These are phyloP conservation scores for Pittosporum tobira DNA, from an alignment of 129 eudicot species.

Conservation along the genomic window DNA sequence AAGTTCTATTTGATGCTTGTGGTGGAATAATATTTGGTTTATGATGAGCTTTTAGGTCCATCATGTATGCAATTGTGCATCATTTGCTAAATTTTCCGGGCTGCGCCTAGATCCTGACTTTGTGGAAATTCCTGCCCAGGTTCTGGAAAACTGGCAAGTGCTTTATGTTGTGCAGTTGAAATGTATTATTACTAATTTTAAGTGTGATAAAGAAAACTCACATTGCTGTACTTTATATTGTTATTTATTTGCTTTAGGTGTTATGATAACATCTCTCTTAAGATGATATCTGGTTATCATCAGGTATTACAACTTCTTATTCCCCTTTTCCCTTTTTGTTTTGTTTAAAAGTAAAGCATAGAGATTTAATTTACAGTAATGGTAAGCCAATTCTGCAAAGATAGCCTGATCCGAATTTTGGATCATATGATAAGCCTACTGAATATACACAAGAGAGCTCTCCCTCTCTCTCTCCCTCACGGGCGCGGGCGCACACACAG, in stretches of 20 bases:
- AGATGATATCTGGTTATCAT: constrained; percentile 84
- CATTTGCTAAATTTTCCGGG: constrained; percentile 82
- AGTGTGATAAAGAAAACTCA: constrained; percentile 1
- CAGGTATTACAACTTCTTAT: constrained; percentile 38
- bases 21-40: constrained; percentile 2
- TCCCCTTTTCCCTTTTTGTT: constrained; percentile 1
- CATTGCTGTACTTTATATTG: neutral
- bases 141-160: constrained; percentile 77
- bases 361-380: no score
- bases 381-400: neutral
- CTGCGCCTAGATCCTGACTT: constrained; percentile 92
- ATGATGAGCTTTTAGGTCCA: constrained; percentile 54
- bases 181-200: neutral
- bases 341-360: neutral
- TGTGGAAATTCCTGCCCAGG: constrained; percentile 80
- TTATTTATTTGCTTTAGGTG: constrained; percentile 50
- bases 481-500: no score
- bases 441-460: neutral
- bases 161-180: neutral
- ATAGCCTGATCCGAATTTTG: neutral
- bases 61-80: constrained; percentile 76
- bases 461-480: neutral
- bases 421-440: neutral
- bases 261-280: constrained; percentile 52
- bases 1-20: no score